Evolutionary conservation across 73 alveolate genomes (phyloP).

Genomic region (Uronychia setigera): DNA sequence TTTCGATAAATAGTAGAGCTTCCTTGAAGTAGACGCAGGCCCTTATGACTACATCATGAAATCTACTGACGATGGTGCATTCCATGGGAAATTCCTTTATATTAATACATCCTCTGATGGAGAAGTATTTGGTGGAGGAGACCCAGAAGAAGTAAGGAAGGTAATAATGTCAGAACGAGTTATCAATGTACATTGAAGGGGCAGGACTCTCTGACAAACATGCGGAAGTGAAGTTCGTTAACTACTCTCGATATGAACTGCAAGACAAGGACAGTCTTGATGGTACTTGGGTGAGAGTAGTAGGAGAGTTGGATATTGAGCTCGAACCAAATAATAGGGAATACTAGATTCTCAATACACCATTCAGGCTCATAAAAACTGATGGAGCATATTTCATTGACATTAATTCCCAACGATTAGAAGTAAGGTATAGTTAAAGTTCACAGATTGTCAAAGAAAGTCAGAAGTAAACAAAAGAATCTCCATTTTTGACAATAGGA

Average conservation of each 20-base stretch:
- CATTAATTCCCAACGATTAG: not conserved
- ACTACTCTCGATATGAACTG: constrained; percentile 15
- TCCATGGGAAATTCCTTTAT: constrained; percentile 24
- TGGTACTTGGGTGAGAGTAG: not conserved
- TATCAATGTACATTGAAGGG: constrained; percentile 73
- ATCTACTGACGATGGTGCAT: constrained; percentile 30
- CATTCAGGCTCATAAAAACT: not conserved
- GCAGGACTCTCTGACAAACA: constrained; percentile 58
- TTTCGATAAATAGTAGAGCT: not conserved
- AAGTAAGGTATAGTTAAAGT: not conserved
- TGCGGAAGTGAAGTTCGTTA: constrained; percentile 52
- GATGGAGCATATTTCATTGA: constrained; percentile 12
- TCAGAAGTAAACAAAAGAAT: not conserved
- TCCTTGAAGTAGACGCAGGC: constrained; percentile 34
- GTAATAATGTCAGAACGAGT: constrained; percentile 1
- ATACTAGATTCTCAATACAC: not conserved
- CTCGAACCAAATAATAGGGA: not conserved
- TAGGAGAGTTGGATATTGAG: not conserved
- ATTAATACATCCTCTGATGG: constrained; percentile 26
- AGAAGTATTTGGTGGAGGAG: constrained; percentile 29
- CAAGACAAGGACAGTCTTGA: constrained; percentile 4
- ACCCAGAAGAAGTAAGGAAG: constrained; percentile 1
- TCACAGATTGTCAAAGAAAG: not conserved
- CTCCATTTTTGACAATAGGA: not conserved
- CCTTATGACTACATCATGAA: constrained; percentile 39